These are phyloP conservation scores for Fraxinus paxiana DNA, from an alignment of 305 asterid genomes.

Conservation along the genomic window DNA sequence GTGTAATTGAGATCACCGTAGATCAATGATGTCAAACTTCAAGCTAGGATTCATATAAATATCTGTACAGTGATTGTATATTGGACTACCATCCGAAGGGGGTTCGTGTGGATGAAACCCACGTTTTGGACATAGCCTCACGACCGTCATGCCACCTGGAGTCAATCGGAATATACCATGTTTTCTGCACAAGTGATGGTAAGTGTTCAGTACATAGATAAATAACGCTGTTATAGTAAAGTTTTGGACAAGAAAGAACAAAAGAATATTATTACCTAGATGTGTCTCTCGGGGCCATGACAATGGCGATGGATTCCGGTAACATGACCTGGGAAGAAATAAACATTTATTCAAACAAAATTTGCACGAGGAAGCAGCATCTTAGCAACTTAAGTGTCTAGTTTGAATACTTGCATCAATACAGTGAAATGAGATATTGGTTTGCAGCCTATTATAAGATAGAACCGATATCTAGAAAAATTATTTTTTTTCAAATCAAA, in stretches of 20 bases:
- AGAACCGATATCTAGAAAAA: neutral
- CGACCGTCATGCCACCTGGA: conserved; percentile 87
- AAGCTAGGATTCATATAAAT: conserved; percentile 72
- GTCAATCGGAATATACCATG: conserved; percentile 91
- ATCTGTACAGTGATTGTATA: conserved; percentile 87
- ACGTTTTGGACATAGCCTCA: conserved; percentile 84
- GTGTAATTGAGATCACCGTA: conserved; percentile 44
- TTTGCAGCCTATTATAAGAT: neutral
- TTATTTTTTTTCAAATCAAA: neutral
- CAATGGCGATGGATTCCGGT: conserved; percentile 96
- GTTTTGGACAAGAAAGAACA: too few relatives aligned
- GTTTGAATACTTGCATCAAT: neutral
- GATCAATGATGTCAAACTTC: conserved; percentile 85
- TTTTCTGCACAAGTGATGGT: conserved; percentile 34
- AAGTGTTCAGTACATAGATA: neutral
- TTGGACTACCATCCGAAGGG: conserved; percentile 80
- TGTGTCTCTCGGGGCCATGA: conserved; percentile 90
- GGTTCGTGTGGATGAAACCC: conserved; percentile 93
- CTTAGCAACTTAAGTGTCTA: too few relatives aligned
- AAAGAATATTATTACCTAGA: conserved; percentile 52
- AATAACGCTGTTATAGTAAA: neutral
- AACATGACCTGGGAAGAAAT: conserved; percentile 68
- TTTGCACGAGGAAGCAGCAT: too few relatives aligned
- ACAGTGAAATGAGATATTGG: neutral
- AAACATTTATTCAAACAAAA: neutral